phyloP scores from a whole-genome alignment of 345 rosid species.

The Sisymbrium altissimum region DNA sequence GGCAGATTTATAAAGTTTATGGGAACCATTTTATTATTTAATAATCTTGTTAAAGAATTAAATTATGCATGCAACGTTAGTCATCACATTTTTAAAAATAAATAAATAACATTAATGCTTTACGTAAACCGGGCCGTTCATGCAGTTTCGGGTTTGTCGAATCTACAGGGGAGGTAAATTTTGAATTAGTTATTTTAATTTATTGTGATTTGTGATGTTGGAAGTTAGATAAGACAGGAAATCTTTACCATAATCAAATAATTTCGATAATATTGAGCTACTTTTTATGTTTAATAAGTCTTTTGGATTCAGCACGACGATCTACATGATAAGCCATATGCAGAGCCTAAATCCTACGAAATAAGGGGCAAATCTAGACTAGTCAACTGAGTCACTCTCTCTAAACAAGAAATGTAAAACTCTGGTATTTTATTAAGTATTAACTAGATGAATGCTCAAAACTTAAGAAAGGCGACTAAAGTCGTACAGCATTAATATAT shows the following conservation, averaged over 20 bases:
- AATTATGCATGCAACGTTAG: not conserved
- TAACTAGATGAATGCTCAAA: not conserved
- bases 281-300: not conserved
- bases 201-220: not conserved
- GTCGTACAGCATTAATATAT: not conserved
- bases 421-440: not conserved
- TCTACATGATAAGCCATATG: not conserved
- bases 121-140: not conserved
- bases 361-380: not conserved
- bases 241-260: not conserved
- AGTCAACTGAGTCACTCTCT: not conserved
- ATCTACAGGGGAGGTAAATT: too few relatives aligned
- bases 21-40: not conserved
- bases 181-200: not conserved
- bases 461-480: not conserved
- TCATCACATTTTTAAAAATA: not conserved
- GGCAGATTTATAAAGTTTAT: constrained; percentile 9
- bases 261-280: not conserved
- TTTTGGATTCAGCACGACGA: not conserved
- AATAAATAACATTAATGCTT: not conserved
- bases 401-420: not conserved
- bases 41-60: not conserved
- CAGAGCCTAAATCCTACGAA: not conserved
- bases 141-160: not conserved
- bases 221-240: not conserved